Base-by-base conservation (phyloP, 306 rosid species). In the Pterocarpus macrocarpus region DNA sequence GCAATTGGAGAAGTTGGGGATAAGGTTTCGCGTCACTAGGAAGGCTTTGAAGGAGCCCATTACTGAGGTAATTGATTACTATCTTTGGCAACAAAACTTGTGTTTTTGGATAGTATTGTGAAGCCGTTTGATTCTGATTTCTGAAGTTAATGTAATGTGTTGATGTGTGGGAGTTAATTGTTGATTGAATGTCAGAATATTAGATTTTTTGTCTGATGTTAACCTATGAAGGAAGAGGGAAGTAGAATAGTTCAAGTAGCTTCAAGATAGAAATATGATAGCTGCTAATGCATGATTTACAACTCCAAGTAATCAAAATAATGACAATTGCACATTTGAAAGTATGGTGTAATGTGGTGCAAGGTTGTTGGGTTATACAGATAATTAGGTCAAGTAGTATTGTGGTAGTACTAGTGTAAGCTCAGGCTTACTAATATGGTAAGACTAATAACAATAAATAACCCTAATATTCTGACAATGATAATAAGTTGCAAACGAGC, bases 1-100 rank as follows among this genome's bases (percentile, higher is more conserved):
- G 81, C 92, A 95, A 89, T 88, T 93, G 62, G 98, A 95, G 92
- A 95, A 95, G 83, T 84, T 95, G 90, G 94, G 96, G 43, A 79
- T 91, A 66, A 75, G 96, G 80, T 95, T 93, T 86, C 89, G 91
- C 64, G 83, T 93, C 44, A 91, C 96, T 2, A 80, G 96, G 52
- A 90, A 86, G 86, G 14, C 90, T 35, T 71, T 95, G 85, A 93
- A 87, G 83, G 92, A 89, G 7, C 97, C 98, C 61, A 83, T 93
- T 75, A 83, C 89, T 45, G 96, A 95, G 97, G 99, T 95, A 90
- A 77, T 69, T 47, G 28, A 16, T 72, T 47, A 16, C 33, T 81
- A 4, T 55, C 34, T 52, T 15, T 30, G 63, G 16, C 13, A n/a
- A 8, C n/a, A 28, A 9, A 5, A 80, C 22, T 73, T 16, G 36